Conservation (phyloP, 1,139 yeast genomes). For the Arxiozyma slooffiae region DNA sequence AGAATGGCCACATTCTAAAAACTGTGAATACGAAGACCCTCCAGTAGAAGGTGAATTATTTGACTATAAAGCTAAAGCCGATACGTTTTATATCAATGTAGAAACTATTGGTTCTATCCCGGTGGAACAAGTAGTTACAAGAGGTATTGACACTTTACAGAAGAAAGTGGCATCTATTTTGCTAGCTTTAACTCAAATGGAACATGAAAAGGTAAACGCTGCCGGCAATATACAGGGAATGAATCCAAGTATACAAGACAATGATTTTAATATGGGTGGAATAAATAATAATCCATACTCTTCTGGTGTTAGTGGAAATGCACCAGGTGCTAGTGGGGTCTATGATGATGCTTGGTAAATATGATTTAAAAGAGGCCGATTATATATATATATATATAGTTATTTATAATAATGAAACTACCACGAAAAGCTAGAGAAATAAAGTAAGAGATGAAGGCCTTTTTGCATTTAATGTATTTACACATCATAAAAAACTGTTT, state of each 20-base stretch:
- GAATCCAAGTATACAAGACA: slow-evolving; percentile 35
- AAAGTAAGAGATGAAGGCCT: not conserved
- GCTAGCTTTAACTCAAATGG: slow-evolving; percentile 60
- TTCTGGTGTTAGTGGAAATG: slow-evolving; percentile 24
- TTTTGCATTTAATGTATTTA: not conserved
- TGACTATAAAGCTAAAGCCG: slow-evolving; percentile 76
- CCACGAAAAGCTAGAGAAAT: not conserved
- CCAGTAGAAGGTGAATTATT: slow-evolving; percentile 82
- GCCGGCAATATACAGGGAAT: slow-evolving; percentile 37
- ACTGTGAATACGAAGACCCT: slow-evolving; percentile 93
- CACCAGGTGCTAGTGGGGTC: slow-evolving; percentile 19
- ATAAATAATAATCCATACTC: slow-evolving; percentile 35
- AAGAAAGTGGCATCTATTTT: slow-evolving; percentile 85
- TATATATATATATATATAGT: not conserved
- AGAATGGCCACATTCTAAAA: slow-evolving; percentile 88
- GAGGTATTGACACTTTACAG: slow-evolving; percentile 77
- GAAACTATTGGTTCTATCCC: slow-evolving; percentile 87
- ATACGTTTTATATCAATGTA: slow-evolving; percentile 72
- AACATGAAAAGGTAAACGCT: slow-evolving; percentile 41
- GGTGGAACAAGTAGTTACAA: slow-evolving; percentile 78
- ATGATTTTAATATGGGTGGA: slow-evolving; percentile 38
- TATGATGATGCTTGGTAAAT: slow-evolving; percentile 28
- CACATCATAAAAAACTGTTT: too few species aligned
- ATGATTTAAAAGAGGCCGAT: not conserved
- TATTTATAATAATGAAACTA: slow-evolving; percentile 1